phyloP scores from a whole-genome alignment of 2,329 filamentous ascomycete species.

The Verticillium alfalfae region DNA sequence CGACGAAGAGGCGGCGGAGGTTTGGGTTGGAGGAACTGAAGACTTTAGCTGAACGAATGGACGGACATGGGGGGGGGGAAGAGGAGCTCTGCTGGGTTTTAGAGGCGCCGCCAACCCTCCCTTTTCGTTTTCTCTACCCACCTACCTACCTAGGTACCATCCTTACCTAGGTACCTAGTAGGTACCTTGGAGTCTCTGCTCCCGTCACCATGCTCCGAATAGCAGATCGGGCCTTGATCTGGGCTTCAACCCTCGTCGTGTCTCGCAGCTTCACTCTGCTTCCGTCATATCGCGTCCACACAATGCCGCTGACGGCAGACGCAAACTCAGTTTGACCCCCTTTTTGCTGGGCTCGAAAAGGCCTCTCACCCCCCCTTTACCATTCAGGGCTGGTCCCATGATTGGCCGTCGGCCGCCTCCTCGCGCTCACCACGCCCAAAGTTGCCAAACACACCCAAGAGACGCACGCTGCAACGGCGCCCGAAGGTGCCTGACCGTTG shows the following conservation, averaged over 20 bases:
- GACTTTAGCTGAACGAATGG: background rate
- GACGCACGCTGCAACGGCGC: background rate
- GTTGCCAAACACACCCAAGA: background rate
- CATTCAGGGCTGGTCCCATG: background rate
- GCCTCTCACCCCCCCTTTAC: background rate
- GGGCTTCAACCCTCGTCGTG: background rate
- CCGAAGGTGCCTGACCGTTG: background rate
- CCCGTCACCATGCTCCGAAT: background rate
- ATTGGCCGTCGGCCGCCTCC: background rate
- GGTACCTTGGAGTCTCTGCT: background rate
- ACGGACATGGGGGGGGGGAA: background rate
- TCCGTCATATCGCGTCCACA: background rate
- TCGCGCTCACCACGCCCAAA: background rate
- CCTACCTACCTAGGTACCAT: too few relatives aligned
- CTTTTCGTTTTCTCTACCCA: background rate
- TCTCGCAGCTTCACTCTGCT: background rate
- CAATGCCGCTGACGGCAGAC: background rate
- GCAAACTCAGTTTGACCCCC: background rate
- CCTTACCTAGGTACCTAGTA: too few relatives aligned
- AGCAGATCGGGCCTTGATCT: background rate
- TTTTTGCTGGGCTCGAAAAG: background rate
- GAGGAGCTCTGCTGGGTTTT: background rate
- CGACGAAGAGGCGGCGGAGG: background rate
- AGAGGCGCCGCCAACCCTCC: background rate
- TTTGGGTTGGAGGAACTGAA: too few relatives aligned